A percentile compares a stretch with the other conserved stretches of the same genome.
phyloP scores from a whole-genome alignment of 1,139 yeast genomes.

The Scheffersomyces lignicola region DNA sequence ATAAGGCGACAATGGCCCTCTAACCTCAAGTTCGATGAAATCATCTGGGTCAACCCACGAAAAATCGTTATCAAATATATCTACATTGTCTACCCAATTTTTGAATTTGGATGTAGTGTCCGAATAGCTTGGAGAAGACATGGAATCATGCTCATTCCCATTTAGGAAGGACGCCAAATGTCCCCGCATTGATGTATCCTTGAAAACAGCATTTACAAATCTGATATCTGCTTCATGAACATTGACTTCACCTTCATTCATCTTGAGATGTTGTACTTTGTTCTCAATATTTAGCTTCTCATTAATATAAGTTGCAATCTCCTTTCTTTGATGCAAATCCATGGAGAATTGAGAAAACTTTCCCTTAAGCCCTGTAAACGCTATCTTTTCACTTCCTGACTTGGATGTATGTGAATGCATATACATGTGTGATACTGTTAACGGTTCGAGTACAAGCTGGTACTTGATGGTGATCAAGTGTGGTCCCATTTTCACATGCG shows the following conservation, averaged over 20 bases:
- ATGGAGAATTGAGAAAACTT: conserved; percentile 63
- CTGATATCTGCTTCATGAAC: conserved; percentile 72
- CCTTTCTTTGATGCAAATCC: conserved; percentile 84
- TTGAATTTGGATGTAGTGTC: conserved; percentile 10
- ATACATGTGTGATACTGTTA: conserved; percentile 71
- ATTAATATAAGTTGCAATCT: conserved; percentile 59
- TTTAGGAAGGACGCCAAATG: conserved; percentile 47
- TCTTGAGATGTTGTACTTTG: conserved; percentile 57
- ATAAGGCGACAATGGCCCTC: conserved; percentile 43
- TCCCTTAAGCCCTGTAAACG: conserved; percentile 80
- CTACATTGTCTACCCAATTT: conserved; percentile 29
- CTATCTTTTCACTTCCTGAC: conserved; percentile 40
- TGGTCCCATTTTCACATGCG: conserved; percentile 66
- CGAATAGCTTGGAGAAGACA: conserved; percentile 16
- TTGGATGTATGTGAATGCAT: conserved; percentile 48
- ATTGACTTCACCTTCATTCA: conserved; percentile 77
- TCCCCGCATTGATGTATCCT: conserved; percentile 53
- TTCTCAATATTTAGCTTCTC: conserved; percentile 57
- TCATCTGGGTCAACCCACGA: conserved; percentile 84
- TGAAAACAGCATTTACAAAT: conserved; percentile 65
- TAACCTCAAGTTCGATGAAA: conserved; percentile 68
- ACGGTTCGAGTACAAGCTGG: conserved; percentile 69
- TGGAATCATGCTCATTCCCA: conserved; percentile 12
- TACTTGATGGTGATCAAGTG: conserved; percentile 82
- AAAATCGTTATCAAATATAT: conserved; percentile 46